phyloP scores from a whole-genome alignment of 2,329 filamentous ascomycete genomes.

The Curvularia verruculosa region DNA sequence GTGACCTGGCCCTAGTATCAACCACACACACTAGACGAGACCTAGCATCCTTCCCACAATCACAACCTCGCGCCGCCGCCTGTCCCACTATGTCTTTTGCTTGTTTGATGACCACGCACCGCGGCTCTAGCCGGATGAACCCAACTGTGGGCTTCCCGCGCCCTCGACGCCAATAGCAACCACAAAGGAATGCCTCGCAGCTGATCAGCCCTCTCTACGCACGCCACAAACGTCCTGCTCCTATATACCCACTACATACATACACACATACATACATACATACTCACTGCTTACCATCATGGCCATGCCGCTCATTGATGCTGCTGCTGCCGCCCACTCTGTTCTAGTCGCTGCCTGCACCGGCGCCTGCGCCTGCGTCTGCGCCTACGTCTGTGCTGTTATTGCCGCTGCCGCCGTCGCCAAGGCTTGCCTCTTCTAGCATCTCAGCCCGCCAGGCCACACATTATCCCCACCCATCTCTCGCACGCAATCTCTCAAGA shows the following conservation, averaged over 20 bases:
- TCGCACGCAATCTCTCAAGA: background rate
- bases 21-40: background rate
- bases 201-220: background rate
- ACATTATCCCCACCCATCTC: background rate
- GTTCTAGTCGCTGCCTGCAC: background rate
- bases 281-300: too few species aligned
- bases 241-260: background rate
- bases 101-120: conserved; percentile 3
- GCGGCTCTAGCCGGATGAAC: conserved; percentile 12
- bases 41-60: conserved; percentile 2
- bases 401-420: background rate
- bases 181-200: background rate
- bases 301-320: background rate
- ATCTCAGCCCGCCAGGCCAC: background rate
- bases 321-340: background rate
- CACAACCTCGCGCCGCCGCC: background rate
- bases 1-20: background rate
- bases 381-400: too few species aligned
- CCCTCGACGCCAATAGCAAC: conserved; percentile 2
- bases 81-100: conserved; percentile 2
- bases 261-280: too few species aligned
- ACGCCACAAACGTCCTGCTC: background rate
- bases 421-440: background rate
- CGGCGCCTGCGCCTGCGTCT: too few species aligned
- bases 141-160: conserved; percentile 15